phyloP scores from a whole-genome alignment of 2,329 filamentous ascomycete species.

The Elsinoe necatrix region DNA sequence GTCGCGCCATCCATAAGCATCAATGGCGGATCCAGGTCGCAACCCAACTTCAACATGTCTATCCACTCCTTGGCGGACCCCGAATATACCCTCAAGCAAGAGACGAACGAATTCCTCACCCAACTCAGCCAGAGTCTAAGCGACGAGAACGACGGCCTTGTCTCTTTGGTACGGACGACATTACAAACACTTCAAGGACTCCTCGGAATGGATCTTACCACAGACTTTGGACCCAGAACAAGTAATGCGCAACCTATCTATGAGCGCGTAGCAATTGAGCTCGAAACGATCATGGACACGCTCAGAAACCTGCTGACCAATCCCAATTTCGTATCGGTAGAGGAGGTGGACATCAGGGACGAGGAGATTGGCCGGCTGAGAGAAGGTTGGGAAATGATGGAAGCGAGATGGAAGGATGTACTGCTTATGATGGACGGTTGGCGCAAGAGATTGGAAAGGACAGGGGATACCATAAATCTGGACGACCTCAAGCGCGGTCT shows the following conservation, averaged over 20 bases:
- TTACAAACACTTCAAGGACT: constrained; percentile 61
- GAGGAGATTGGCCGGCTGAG: constrained; percentile 79
- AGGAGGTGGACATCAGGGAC: constrained; percentile 87
- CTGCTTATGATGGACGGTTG: constrained; percentile 86
- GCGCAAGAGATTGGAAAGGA: constrained; percentile 69
- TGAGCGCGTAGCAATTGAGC: constrained; percentile 60
- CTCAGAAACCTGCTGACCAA: constrained; percentile 81
- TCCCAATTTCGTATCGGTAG: constrained; percentile 89
- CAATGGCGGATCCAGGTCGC: constrained; percentile 44
- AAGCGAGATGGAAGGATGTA: constrained; percentile 80
- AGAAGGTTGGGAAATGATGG: constrained; percentile 88
- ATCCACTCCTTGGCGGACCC: constrained; percentile 44
- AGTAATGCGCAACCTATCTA: constrained; percentile 39
- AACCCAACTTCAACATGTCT: constrained; percentile 38
- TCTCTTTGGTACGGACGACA: constrained; percentile 62
- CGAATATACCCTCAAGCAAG: constrained; percentile 64
- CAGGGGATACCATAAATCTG: constrained; percentile 59
- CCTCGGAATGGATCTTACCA: constrained; percentile 44
- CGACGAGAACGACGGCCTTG: constrained; percentile 82
- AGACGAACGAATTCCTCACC: constrained; percentile 87
- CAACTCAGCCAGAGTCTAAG: constrained; percentile 73
- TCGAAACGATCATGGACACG: constrained; percentile 71
- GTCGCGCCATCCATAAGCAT: constrained; percentile 43
- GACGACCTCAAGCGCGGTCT: constrained; percentile 54
- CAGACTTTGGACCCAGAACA: constrained; percentile 20